Base-by-base conservation (phyloP, 805 yeast species). In the Pichia exigua region DNA sequence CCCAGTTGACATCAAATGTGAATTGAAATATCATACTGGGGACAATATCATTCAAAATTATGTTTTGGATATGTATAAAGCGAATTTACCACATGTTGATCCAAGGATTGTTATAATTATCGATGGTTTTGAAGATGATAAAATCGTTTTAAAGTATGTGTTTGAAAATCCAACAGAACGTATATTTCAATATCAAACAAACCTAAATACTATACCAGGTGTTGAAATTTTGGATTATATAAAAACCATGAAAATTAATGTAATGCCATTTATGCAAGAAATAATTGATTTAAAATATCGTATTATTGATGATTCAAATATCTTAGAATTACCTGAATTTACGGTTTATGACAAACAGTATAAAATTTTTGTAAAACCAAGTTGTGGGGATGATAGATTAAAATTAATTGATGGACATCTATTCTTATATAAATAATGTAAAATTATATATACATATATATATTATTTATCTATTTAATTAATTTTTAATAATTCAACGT, bases 161-260 rank as follows among this genome's bases (percentile, higher is more conserved):
- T 61, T 87, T 46, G 95, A 87, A 61, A 87, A 87, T 60, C 90
- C 95, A 15, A 84, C 95, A 0, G 73, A 85, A 2, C 72, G 84
- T 44, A 75, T 83, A 2, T 80, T 88, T 56, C 79, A 81, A 12
- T 88, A 85, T 54, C 59, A 65, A 26, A 60, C 65, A 1, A 50
- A 67, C 9, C 51, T 67, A 20, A 48, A 58, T 8, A 51, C 61
- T 11, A 45, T 48, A 13, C 64, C 55, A 28, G 54, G 60, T 12
- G 54, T 66, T 58, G 54, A 53, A 39, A 57, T 64, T 24, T 39
- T 55, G 24, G 61, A 58, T 44, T 60, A 59, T 50, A 66, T 54
- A 52, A 66, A 48, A 65, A 75, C 51, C 44, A 49, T 50, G 55
- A 70, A 57, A 24, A 69, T 77, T 53, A 75, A 85, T 2, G 76